phyloP scores from a whole-genome alignment of 2,329 filamentous ascomycete genomes.

The Furcasterigmium sp. region DNA sequence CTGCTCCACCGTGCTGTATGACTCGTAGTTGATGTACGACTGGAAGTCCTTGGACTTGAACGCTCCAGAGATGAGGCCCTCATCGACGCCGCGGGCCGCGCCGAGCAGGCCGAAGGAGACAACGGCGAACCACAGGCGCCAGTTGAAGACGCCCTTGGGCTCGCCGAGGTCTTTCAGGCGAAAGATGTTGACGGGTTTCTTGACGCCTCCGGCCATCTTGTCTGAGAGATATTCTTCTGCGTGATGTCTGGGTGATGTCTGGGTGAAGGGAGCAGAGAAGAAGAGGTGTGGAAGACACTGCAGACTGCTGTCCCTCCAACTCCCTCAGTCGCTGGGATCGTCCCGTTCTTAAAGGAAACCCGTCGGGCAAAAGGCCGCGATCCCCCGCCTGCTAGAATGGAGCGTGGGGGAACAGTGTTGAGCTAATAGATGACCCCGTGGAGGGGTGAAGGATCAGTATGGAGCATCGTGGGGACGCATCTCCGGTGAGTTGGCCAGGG shows the following conservation, averaged over 20 bases:
- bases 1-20: slow-evolving; percentile 45
- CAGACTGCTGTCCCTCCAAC: background rate
- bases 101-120: slow-evolving; percentile 70
- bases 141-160: slow-evolving; percentile 68
- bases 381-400: background rate
- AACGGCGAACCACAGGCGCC: slow-evolving; percentile 73
- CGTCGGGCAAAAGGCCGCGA: too few relatives aligned
- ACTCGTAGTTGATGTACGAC: slow-evolving; percentile 48
- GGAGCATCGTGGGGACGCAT: too few relatives aligned
- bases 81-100: slow-evolving; percentile 73
- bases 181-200: slow-evolving; percentile 59
- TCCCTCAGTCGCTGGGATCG: background rate
- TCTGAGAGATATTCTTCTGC: too few relatives aligned
- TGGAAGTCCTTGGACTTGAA: slow-evolving; percentile 64
- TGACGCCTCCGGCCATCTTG: slow-evolving; percentile 44
- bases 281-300: background rate
- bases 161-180: slow-evolving; percentile 58
- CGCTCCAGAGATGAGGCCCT: slow-evolving; percentile 70
- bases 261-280: background rate
- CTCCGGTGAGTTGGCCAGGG: too few relatives aligned
- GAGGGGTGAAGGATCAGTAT: too few relatives aligned
- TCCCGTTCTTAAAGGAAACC: background rate
- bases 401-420: too few relatives aligned
- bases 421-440: too few relatives aligned
- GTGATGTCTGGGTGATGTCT: too few relatives aligned